Evolutionary conservation across 768 basidiomycete species (phyloP), one percentile per base, ranked within the genome.

Genomic region (Amanita subjunquillea): DNA sequence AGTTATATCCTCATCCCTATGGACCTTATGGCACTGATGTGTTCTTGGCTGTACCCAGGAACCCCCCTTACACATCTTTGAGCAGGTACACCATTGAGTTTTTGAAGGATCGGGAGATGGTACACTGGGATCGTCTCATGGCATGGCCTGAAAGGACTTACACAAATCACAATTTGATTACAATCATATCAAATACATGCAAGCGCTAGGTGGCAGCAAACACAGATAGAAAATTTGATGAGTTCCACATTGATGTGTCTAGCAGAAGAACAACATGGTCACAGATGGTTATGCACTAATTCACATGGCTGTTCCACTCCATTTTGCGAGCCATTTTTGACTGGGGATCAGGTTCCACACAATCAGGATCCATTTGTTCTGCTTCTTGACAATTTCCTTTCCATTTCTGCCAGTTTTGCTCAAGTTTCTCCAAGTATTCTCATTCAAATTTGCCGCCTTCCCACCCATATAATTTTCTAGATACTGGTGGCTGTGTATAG

Each of bases 251-350:
- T 13, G 22, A 45, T 3, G 43, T n/a, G 44, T 46, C 44, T 10
- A 30, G 44, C 44, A 46, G 44, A 46, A 46, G 44, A 46, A 46
- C 30, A 27, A 46, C 25, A n/a, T n/a, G n/a, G n/a, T n/a, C n/a
- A n/a, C n/a, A n/a, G n/a, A 23, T 23, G 13, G 43, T 4, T 45
- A 40, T n/a, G 20, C 39, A 22, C 41, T 42, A 42, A 42, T 42
- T 42, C 41, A 22, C 41, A 42, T 20, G 41, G 41, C 41, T 42
- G 41, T 17, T 13, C 44, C 25, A 27, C 27, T 46, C 44, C 44
- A 46, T 30, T 30, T 30, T 27, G 27, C 27, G 13, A 8, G 25
- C 44, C 25, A 13, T 46, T 46, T 46, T 46, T 46, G 44, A 46
- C 44, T 30, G 27, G 44, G 44, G 36, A n/a, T n/a, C n/a, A n/a